A percentile compares a stretch with the other conserved stretches of the same genome.
These are phyloP conservation scores for Apium graveolens DNA, from an alignment of 129 eudicot species.

Conservation along the genomic window DNA sequence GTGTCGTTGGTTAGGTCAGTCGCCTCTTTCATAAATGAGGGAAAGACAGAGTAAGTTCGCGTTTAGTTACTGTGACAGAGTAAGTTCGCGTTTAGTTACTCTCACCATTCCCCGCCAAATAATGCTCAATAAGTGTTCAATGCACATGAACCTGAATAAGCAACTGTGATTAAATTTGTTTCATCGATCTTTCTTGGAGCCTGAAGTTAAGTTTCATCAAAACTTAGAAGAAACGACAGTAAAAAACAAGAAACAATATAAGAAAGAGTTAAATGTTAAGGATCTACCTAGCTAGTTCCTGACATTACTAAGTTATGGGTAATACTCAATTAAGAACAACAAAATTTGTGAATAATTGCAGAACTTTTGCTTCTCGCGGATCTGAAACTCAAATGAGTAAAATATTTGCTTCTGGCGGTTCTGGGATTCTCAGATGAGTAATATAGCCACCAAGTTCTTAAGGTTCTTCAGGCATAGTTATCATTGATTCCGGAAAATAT, in stretches of 20 bases:
- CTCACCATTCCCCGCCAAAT: background rate
- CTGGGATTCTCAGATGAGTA: background rate
- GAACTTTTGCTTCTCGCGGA: background rate
- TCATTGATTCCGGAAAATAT: background rate
- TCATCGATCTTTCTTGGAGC: background rate
- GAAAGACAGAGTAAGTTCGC: background rate
- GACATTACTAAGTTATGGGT: background rate
- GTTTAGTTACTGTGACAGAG: background rate
- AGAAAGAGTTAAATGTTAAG: background rate
- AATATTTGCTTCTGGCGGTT: background rate
- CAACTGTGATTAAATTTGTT: background rate
- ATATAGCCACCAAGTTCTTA: background rate
- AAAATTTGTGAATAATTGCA: background rate
- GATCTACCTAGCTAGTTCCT: background rate
- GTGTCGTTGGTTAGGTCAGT: conserved; percentile 8
- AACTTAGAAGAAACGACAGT: background rate
- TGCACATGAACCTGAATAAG: background rate
- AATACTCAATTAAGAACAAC: background rate
- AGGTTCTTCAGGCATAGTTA: background rate
- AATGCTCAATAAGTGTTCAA: too few species aligned
- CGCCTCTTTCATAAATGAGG: conserved; percentile 11
- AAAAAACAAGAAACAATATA: too few species aligned
- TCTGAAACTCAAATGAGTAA: background rate
- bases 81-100: background rate
- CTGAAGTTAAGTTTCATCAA: background rate